Conservation (phyloP, 495 filamentous ascomycete genomes). For the Neurospora sp. region DNA sequence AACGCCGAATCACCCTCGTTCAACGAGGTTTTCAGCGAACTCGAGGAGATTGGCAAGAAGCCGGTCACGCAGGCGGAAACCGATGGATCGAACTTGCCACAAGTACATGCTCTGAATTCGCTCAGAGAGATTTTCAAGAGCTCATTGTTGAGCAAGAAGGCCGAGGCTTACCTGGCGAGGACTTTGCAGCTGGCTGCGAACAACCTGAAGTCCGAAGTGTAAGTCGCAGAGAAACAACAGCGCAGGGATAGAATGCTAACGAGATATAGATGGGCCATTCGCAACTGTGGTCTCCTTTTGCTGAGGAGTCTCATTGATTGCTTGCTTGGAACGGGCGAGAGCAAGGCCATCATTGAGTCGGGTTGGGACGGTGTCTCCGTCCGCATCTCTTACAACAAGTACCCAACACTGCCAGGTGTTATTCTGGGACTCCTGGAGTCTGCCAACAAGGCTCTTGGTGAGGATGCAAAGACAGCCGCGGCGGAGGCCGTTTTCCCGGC, state of each 20-base stretch:
- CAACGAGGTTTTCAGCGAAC: slow-evolving; percentile 36
- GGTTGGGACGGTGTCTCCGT: slow-evolving; percentile 42
- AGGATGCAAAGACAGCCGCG: slow-evolving; percentile 23
- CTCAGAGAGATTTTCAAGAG: slow-evolving; percentile 80
- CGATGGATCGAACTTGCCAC: slow-evolving; percentile 61
- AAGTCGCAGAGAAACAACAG: slow-evolving; percentile 28
- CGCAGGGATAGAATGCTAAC: slow-evolving; percentile 7
- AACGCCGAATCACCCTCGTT: slow-evolving; percentile 39
- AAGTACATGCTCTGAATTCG: slow-evolving; percentile 91
- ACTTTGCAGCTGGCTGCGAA: slow-evolving; percentile 63
- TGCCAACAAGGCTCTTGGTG: slow-evolving; percentile 26
- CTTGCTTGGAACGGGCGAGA: slow-evolving; percentile 57
- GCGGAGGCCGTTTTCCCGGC: slow-evolving; percentile 80
- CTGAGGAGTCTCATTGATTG: slow-evolving; percentile 72
- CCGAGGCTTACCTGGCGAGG: slow-evolving; percentile 60
- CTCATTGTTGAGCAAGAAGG: slow-evolving; percentile 50
- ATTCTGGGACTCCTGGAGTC: slow-evolving; percentile 54
- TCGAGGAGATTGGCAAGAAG: slow-evolving; percentile 45
- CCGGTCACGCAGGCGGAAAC: slow-evolving; percentile 39
- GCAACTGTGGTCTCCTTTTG: slow-evolving; percentile 85
- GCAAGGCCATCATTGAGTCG: slow-evolving; percentile 37
- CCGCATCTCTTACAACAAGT: slow-evolving; percentile 57
- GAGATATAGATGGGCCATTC: slow-evolving; percentile 67
- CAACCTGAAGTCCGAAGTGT: slow-evolving; percentile 54
- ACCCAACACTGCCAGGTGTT: slow-evolving; percentile 57